Percentiles rank a stretch among this genome's conserved stretches.
These are phyloP conservation scores for Tricholoma flavovirens DNA, from an alignment of 768 basidiomycete species.

Conservation along the genomic window DNA sequence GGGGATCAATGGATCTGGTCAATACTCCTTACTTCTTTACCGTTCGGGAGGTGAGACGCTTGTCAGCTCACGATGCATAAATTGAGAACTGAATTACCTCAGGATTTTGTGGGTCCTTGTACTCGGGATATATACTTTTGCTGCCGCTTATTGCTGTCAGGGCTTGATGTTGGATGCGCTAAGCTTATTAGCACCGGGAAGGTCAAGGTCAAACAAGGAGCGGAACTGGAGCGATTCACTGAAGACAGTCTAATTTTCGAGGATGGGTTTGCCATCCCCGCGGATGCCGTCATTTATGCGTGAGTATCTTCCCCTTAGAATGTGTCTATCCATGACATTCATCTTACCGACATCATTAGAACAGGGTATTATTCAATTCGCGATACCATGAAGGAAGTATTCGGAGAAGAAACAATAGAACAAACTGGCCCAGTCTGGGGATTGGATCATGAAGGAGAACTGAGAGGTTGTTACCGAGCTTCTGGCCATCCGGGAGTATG, in stretches of 20 bases:
- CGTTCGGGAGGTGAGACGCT: conserved; percentile 26
- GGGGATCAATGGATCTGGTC: conserved; percentile 28
- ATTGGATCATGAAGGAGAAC: conserved; percentile 37
- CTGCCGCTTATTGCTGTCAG: conserved; percentile 9
- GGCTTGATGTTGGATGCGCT: conserved; percentile 43
- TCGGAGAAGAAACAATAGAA: conserved; percentile 31
- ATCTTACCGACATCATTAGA: conserved; percentile 1
- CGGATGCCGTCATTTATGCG: conserved; percentile 45
- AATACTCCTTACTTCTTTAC: conserved; percentile 22
- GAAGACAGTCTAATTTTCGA: conserved; percentile 30
- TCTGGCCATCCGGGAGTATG: conserved; percentile 38
- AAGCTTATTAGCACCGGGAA: conserved; percentile 48
- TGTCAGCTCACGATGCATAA: not conserved
- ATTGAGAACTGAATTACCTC: not conserved
- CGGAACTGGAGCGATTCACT: conserved; percentile 29
- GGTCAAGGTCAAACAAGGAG: conserved; percentile 54
- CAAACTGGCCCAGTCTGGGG: conserved; percentile 30
- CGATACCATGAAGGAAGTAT: conserved; percentile 23
- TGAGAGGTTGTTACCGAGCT: conserved; percentile 30
- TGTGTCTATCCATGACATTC: not conserved
- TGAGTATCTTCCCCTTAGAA: conserved; percentile 7
- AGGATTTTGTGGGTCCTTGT: conserved; percentile 10
- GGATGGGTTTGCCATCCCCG: conserved; percentile 32
- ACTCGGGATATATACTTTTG: not conserved
- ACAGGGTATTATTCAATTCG: conserved; percentile 26